Base-by-base conservation (phyloP, 345 rosid genomes). In the Aurinia saxatilis region DNA sequence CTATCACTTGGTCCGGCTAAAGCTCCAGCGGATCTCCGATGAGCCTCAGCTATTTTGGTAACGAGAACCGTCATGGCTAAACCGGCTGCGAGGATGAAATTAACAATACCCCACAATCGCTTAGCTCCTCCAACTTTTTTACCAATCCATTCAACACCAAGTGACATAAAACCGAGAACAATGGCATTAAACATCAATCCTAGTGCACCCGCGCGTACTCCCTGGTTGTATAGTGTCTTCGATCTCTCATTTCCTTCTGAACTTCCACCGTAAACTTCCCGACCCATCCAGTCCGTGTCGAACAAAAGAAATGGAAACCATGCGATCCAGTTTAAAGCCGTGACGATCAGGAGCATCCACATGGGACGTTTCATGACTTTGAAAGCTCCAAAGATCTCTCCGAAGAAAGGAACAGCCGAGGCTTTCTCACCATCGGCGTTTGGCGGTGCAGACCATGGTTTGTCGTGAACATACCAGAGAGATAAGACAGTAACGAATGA, bases 231-330 rank as follows among this genome's bases (percentile, higher is more conserved):
- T 40, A 79, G 11, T 40, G 30, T 72, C 55, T 46, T 38, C 46
- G 75, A 21, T 16, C 36, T 58, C 0, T 35, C 36, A 0, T 19
- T 17, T 2, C 88, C 83, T 3, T 48, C 44, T 0, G 84, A 63
- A 10, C n/a, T n/a, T 0, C 95, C 95, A 0, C 95, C 95, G 80
- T 76, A 87, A 38, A 87, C 86, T 70, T 87, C 86, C 11, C 82
- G 64, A 19, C 90, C 95, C 85, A 82, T 77, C 95, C 90, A 87
- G 25, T 86, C 95, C 4, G 95, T 86, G 59, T 84, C 87, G 68
- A 71, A 84, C 47, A 84, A 55, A 50, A 84, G 46, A 73, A 87
- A 87, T 0, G 95, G 95, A 39, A 87, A 87, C 95, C 95, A 87
- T 0, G 82, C 91, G 10, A 82, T 33, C 95, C 95, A 87, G 66